Base-by-base conservation (phyloP, 768 basidiomycete genomes). In the Phallus indusiatus region DNA sequence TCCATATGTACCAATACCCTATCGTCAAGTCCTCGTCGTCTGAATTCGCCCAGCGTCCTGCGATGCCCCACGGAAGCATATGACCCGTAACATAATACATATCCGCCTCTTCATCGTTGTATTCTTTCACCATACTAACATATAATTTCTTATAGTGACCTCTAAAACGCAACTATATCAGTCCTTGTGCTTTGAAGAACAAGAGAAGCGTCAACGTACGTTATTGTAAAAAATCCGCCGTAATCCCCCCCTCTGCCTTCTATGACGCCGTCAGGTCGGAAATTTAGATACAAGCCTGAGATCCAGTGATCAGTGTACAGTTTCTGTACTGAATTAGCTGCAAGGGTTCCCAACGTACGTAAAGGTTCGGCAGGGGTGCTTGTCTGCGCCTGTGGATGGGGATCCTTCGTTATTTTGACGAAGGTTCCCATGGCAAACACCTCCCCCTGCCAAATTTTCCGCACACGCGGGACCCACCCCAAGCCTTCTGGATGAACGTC, bases 211-310 rank as follows among this genome's bases (percentile, higher is more conserved):
- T 34, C 14, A 36, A 56, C 24, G 10, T 6, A 49, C 55, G 55
- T 49, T 18, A 56, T 56, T 14, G 34, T 11, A 35, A 56, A 56
- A 16, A 33, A 34, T 28, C 55, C 55, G 8, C 55, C 55, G 16
- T 18, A 47, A 49, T 56, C 55, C 1, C 55, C 55, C 20, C 55
- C 55, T 20, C 42, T 14, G 7, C 55, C 55, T 28, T 7, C 35
- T 22, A 56, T 21, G 12, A 10, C 16, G 6, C 55, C 55, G 21
- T 56, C 28, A 4, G 55, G 55, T n/a, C 10, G n/a, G 21, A 56
- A 56, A 21, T 56, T 48, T 21, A 56, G 50, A 28, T 36, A 49
- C 55, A 56, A 48, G 37, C 55, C 55, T 56, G 33, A 17, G 21
- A 6, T 48, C 28, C 2, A 4, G n/a, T 6, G 14, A 48, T 48